Base-by-base conservation (phyloP, 2,329 filamentous ascomycete genomes). In the Paracamarosporium sp. region DNA sequence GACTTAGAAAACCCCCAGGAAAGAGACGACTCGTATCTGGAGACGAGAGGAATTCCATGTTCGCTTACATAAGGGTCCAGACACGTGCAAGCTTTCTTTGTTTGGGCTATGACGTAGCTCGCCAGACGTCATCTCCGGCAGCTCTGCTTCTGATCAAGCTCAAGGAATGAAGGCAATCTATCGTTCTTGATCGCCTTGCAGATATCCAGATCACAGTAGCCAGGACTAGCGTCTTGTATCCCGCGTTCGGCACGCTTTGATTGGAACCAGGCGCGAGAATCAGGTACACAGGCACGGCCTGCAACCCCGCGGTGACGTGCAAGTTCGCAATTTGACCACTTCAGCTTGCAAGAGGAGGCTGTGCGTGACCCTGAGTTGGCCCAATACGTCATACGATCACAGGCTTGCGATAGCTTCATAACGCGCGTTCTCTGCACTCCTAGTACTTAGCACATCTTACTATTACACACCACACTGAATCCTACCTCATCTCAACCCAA, bases 261-360 rank as follows among this genome's bases (percentile, higher is more conserved):
- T 48, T 36, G 40, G 46, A 31, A 25, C 31, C 20, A 28, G 22
- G 40, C 40, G 22, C 22, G 5, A 2, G 9, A 38, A 48, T 31
- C 46, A 48, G 31, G 46, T 48, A 48, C 46, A 27, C 22, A 27
- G 5, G 7, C n/a, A n/a, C 22, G 12, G 40, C 9, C 22, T 44
- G 40, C 31, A 25, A 17, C 30, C 46, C 46, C 46, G 46, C 46
- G 31, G 46, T 48, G 46, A 48, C 46, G 46, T 36, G 31, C 46
- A 20, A n/a, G 8, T 17, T 36, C 5, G 33, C 31, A n/a, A 17
- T 48, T 48, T 22, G 2, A 25, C 20, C 31, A 38, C 33, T 48
- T 12, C 12, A 6, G 12, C n/a, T 47, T 20, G 20, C 13, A 36
- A n/a, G 44, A 22, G 22, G 28, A 36, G 46, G 31, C 22, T 48